Percentiles rank a stretch among this genome's conserved stretches.
Conservation (phyloP, 306 rosid species). For the Astragalus membranaceus region DNA sequence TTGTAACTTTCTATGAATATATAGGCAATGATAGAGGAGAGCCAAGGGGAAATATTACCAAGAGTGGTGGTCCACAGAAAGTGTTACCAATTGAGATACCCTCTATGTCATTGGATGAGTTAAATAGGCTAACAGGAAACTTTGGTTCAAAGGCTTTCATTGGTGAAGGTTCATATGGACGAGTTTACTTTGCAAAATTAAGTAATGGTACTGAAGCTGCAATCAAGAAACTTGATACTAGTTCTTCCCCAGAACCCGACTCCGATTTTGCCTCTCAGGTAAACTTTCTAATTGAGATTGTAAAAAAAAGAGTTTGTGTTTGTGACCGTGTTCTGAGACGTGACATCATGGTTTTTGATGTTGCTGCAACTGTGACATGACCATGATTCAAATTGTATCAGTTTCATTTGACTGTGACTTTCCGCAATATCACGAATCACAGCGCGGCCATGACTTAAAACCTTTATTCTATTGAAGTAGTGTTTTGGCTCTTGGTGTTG, state of each 20-base stretch:
- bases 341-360: too few relatives aligned
- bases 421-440: too few relatives aligned
- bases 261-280: constrained; percentile 69
- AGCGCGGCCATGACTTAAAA: too few relatives aligned
- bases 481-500: not conserved
- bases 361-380: too few relatives aligned
- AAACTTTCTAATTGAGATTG: not conserved
- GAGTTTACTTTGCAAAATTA: constrained; percentile 68
- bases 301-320: not conserved
- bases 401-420: too few relatives aligned
- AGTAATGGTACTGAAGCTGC: constrained; percentile 63
- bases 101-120: constrained; percentile 56
- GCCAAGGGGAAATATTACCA: constrained; percentile 55
- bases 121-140: constrained; percentile 63
- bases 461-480: not conserved
- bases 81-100: constrained; percentile 79
- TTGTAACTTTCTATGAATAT: not conserved
- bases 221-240: constrained; percentile 73
- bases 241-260: constrained; percentile 73
- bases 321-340: too few relatives aligned
- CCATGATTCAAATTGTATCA: too few relatives aligned
- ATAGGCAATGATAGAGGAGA: constrained; percentile 77
- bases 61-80: constrained; percentile 65
- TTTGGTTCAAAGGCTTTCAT: constrained; percentile 76
- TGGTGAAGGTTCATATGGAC: constrained; percentile 97